Conservation (phyloP, 257 asterid species). For the Jasminum sambac region DNA sequence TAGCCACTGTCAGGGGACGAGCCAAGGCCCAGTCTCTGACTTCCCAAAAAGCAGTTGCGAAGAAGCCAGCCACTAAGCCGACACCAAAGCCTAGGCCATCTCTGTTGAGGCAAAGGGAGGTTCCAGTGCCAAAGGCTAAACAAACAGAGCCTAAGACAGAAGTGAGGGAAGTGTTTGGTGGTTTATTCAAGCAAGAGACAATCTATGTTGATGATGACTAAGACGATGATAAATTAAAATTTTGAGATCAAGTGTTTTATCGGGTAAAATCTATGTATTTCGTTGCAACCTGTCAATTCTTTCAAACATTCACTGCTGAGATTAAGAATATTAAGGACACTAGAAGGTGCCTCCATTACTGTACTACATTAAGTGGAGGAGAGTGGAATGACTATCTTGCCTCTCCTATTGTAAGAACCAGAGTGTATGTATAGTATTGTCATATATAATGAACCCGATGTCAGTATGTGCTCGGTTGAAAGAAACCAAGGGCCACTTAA, state of each 20-base stretch:
- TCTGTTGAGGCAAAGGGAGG: slow-evolving; percentile 37
- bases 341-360: too few relatives aligned
- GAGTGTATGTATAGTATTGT: too few relatives aligned
- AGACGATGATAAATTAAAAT: slow-evolving; percentile 20
- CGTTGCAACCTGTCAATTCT: slow-evolving; percentile 10
- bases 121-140: slow-evolving; percentile 45
- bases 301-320: neutral
- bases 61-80: slow-evolving; percentile 30
- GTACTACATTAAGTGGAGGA: too few relatives aligned
- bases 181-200: slow-evolving; percentile 89
- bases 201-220: slow-evolving; percentile 85
- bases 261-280: slow-evolving; percentile 17
- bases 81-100: slow-evolving; percentile 25
- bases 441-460: too few relatives aligned
- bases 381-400: too few relatives aligned
- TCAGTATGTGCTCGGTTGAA: too few relatives aligned
- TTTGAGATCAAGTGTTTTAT: slow-evolving; percentile 1
- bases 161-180: slow-evolving; percentile 82
- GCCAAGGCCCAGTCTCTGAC: slow-evolving; percentile 81
- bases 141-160: slow-evolving; percentile 51
- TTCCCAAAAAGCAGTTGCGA: slow-evolving; percentile 66
- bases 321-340: too few relatives aligned
- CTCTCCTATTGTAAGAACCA: too few relatives aligned
- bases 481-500: too few relatives aligned
- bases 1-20: slow-evolving; percentile 82